Evolutionary conservation across 2,329 filamentous ascomycete species (phyloP).

Genomic region (Podosphaera aphanis): DNA sequence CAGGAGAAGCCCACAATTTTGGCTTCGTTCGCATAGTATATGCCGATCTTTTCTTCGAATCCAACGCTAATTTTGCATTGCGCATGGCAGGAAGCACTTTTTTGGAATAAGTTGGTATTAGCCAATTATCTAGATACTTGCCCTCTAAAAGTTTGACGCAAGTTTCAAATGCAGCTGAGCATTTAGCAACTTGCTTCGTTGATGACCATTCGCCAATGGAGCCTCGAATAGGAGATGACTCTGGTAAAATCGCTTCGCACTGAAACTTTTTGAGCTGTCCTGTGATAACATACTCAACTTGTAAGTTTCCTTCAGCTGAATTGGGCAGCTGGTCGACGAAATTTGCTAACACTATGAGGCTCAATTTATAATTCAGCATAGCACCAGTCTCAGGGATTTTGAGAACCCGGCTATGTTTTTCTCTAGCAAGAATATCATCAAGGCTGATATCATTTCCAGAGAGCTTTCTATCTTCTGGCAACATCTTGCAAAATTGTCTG

Average conservation of each 20-base stretch:
- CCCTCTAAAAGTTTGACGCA: conserved; percentile 46
- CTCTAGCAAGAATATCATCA: conserved; percentile 30
- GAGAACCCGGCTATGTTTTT: conserved; percentile 20
- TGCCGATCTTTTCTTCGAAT: conserved; percentile 44
- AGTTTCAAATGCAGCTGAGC: conserved; percentile 67
- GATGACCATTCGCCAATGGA: conserved; percentile 36
- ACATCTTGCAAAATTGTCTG: conserved; percentile 47
- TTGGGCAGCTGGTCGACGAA: conserved; percentile 48
- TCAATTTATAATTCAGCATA: conserved; percentile 54
- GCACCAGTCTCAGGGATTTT: conserved; percentile 44
- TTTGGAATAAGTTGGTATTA: conserved; percentile 51
- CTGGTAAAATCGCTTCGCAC: conserved; percentile 61
- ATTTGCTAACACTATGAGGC: conserved; percentile 44
- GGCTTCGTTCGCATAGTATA: conserved; percentile 70
- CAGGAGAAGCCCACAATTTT: conserved; percentile 36
- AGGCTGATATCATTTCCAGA: conserved; percentile 32
- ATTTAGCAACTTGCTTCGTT: conserved; percentile 61
- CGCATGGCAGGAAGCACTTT: conserved; percentile 57
- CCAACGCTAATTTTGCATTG: conserved; percentile 71
- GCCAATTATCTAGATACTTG: conserved; percentile 45
- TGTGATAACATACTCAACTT: conserved; percentile 37
- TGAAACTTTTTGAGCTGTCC: conserved; percentile 34
- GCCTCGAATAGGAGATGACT: conserved; percentile 45
- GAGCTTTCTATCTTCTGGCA: conserved; percentile 54
- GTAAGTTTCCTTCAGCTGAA: conserved; percentile 16